Percentiles rank a stretch among this genome's conserved stretches.
Conservation (phyloP, 2,329 filamentous ascomycete genomes). For the Hymenoscyphus occultus region DNA sequence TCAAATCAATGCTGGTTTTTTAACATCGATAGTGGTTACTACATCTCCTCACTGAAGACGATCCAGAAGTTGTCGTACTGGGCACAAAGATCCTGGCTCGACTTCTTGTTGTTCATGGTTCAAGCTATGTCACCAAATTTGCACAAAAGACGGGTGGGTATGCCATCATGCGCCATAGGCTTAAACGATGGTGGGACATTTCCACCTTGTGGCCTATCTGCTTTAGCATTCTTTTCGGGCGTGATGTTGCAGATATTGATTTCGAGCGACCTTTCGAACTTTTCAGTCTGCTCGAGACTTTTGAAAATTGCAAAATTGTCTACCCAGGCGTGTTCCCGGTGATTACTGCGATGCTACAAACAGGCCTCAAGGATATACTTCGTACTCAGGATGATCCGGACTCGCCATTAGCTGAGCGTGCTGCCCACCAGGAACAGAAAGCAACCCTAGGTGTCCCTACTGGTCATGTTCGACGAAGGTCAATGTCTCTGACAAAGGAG, state of each 20-base stretch:
- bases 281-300: constrained; percentile 69
- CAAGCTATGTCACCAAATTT: constrained; percentile 81
- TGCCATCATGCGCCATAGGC: constrained; percentile 73
- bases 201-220: constrained; percentile 82
- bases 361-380: constrained; percentile 70
- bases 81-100: constrained; percentile 81
- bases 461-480: constrained; percentile 41
- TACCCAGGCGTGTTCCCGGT: constrained; percentile 78
- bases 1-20: constrained; percentile 12
- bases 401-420: constrained; percentile 43
- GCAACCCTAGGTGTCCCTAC: constrained; percentile 28
- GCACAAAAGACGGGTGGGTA: constrained; percentile 89
- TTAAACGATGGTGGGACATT: constrained; percentile 87
- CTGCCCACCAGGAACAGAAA: constrained; percentile 23
- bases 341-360: constrained; percentile 82
- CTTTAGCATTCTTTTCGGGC: constrained; percentile 83
- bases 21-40: constrained; percentile 70
- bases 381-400: constrained; percentile 59
- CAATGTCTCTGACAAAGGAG: constrained; percentile 64
- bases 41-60: constrained; percentile 83
- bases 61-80: constrained; percentile 77
- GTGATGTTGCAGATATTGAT: constrained; percentile 72
- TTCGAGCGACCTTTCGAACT: constrained; percentile 72
- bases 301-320: constrained; percentile 64
- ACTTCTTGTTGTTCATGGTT: constrained; percentile 77